These are phyloP conservation scores for Carex cristatella DNA, from an alignment of 176 grass and related monocot species.

Conservation along the genomic window DNA sequence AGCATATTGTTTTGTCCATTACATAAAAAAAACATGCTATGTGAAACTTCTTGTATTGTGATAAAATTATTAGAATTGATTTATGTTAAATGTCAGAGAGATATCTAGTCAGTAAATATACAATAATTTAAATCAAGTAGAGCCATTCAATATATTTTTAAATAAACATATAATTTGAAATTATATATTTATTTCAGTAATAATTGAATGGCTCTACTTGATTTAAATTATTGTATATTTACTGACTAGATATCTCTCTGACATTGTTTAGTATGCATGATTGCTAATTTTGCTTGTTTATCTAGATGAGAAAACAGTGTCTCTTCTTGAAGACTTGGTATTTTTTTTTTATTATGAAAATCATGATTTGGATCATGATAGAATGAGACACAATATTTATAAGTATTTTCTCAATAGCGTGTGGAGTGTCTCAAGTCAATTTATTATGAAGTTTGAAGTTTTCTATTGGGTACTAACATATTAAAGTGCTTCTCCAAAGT, in stretches of 20 bases:
- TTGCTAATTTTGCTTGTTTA: background rate
- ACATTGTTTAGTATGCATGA: background rate
- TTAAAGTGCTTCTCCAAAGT: background rate
- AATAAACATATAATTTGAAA: background rate
- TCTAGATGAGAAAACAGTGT: background rate
- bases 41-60: background rate
- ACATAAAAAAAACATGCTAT: background rate
- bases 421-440: background rate
- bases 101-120: background rate
- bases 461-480: background rate
- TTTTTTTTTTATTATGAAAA: background rate
- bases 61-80: background rate
- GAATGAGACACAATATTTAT: background rate
- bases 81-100: background rate
- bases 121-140: background rate
- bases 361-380: background rate
- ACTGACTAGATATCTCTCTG: background rate
- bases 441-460: background rate
- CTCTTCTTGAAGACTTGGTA: background rate
- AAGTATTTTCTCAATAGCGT: background rate
- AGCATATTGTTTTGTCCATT: background rate
- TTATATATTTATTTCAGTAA: background rate
- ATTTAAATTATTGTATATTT: background rate
- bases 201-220: background rate
- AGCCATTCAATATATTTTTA: background rate